A percentile compares a stretch with the other conserved stretches of the same genome.
These are phyloP conservation scores for Rhodamnia argentea DNA, from an alignment of 345 rosid genomes.

Conservation along the genomic window DNA sequence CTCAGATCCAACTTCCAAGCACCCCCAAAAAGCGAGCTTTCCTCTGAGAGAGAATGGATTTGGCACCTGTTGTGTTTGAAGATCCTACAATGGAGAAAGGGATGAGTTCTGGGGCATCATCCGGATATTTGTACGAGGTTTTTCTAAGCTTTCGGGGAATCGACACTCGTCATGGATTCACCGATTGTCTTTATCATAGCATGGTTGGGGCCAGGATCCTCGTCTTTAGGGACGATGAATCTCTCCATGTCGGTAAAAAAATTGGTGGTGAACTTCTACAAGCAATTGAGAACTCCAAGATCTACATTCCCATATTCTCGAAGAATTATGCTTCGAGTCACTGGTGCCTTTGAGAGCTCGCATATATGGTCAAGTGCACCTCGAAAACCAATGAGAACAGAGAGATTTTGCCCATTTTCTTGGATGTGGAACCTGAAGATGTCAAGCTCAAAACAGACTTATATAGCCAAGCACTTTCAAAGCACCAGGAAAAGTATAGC, in stretches of 20 bases:
- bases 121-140: too few relatives aligned
- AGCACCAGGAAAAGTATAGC: rapidly evolving
- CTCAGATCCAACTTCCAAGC: background rate
- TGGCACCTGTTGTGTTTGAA: background rate
- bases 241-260: too few relatives aligned
- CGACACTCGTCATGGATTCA: background rate
- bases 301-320: too few relatives aligned
- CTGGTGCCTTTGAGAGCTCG: background rate
- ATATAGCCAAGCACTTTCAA: background rate
- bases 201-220: background rate
- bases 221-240: too few relatives aligned
- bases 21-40: background rate
- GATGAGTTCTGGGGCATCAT: too few relatives aligned
- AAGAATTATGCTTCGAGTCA: too few relatives aligned
- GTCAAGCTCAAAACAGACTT: background rate
- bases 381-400: background rate
- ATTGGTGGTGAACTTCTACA: too few relatives aligned
- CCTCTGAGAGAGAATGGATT: background rate
- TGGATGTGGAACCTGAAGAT: background rate
- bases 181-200: background rate
- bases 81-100: too few relatives aligned
- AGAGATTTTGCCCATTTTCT: background rate
- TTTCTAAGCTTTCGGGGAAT: background rate
- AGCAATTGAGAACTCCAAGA: too few relatives aligned
- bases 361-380: background rate